Evolutionary conservation across 2,329 filamentous ascomycete species (phyloP).

Genomic region (Rhinocladiella mackenziei): DNA sequence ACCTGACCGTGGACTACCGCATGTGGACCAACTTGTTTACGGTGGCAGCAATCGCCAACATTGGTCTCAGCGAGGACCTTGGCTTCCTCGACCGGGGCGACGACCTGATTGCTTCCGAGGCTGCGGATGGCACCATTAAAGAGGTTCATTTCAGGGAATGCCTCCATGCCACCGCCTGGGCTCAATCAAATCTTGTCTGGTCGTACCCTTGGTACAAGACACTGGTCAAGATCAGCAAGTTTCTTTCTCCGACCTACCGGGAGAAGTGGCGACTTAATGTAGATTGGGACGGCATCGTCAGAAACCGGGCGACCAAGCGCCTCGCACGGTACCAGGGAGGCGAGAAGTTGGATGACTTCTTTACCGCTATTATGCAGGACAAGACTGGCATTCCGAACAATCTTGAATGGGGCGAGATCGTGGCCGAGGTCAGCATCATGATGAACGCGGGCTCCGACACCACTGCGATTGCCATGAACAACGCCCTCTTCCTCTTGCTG

Average conservation of each 20-base stretch:
- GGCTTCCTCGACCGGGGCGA: slow-evolving; percentile 37
- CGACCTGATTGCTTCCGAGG: slow-evolving; percentile 33
- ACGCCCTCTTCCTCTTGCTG: slow-evolving; percentile 50
- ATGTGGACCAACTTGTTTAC: slow-evolving; percentile 40
- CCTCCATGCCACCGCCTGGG: too few species aligned
- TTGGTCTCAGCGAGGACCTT: slow-evolving; percentile 37
- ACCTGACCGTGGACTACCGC: slow-evolving; percentile 36
- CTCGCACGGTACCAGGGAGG: slow-evolving; percentile 46
- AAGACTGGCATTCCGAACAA: slow-evolving; percentile 36
- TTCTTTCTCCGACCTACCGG: slow-evolving; percentile 26
- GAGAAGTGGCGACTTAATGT: slow-evolving; percentile 24
- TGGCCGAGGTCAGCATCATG: slow-evolving; percentile 19
- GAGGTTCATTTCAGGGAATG: too few species aligned
- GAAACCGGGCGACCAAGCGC: slow-evolving; percentile 43
- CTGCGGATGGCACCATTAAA: too few species aligned
- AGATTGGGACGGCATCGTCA: slow-evolving; percentile 46
- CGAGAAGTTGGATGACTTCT: slow-evolving; percentile 56
- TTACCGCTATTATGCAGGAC: slow-evolving; percentile 41
- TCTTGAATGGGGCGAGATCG: slow-evolving; percentile 37
- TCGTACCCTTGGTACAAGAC: too few species aligned
- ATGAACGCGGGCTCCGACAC: slow-evolving; percentile 23
- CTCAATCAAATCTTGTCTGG: too few species aligned
- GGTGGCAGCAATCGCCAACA: slow-evolving; percentile 39
- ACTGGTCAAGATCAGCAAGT: too few species aligned
- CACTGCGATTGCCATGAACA: slow-evolving; percentile 18